These are phyloP conservation scores for Cocos nucifera DNA, from an alignment of 176 grass and related monocot genomes.

Conservation along the genomic window DNA sequence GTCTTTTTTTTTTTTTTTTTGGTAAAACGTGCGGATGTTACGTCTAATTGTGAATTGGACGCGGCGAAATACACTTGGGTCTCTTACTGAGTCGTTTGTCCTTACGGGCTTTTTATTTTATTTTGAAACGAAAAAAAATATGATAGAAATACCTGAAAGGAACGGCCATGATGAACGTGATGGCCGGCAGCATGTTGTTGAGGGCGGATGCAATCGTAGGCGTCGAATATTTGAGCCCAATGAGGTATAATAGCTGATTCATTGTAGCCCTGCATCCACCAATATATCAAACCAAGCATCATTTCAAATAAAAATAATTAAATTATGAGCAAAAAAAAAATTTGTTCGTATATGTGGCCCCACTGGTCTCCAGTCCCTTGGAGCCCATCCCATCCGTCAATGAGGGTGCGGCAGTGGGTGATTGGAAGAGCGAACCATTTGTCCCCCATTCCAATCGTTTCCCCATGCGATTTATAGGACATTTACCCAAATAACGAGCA, in stretches of 20 bases:
- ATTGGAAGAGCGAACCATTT: neutral
- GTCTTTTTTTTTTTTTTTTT: too few relatives aligned
- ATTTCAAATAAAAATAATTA: too few relatives aligned
- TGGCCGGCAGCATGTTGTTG: conserved; percentile 67
- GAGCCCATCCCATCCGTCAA: too few relatives aligned
- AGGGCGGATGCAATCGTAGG: conserved; percentile 80
- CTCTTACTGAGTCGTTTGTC: too few relatives aligned
- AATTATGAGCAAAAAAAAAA: neutral
- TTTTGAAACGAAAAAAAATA: too few relatives aligned
- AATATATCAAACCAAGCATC: neutral
- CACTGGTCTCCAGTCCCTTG: neutral
- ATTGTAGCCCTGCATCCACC: conserved; percentile 44
- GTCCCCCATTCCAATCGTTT: neutral
- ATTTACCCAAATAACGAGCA: conserved; percentile 77
- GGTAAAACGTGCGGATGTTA: too few relatives aligned
- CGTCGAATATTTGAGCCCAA: conserved; percentile 68
- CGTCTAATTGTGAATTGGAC: too few relatives aligned
- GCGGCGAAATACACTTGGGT: too few relatives aligned
- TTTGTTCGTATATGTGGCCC: neutral
- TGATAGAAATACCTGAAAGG: conserved; percentile 26
- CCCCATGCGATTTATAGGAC: neutral
- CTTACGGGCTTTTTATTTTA: too few relatives aligned
- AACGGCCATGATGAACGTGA: conserved; percentile 76
- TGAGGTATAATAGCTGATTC: conserved; percentile 76
- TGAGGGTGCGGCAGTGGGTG: too few relatives aligned